Percentiles rank a stretch among this genome's conserved stretches.
Conservation (phyloP, 345 rosid genomes). For the Ceriops zippeliana region DNA sequence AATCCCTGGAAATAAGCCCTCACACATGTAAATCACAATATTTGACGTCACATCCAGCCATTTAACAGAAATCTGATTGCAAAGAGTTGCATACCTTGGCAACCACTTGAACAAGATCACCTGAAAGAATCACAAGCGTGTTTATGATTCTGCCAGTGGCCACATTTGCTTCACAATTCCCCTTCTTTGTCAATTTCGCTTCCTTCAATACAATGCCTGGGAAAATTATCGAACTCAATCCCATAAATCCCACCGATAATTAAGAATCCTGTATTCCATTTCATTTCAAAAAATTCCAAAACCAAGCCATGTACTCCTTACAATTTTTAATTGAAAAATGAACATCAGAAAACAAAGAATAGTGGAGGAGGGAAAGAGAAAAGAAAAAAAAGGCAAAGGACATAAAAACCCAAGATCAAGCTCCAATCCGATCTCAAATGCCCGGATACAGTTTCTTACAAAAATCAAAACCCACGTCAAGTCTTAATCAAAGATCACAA, state of each 20-base stretch:
- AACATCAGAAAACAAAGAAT: background rate
- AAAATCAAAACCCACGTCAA: slow-evolving; percentile 20
- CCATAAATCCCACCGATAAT: background rate
- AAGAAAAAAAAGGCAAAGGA: background rate
- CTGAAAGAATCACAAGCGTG: slow-evolving; percentile 62
- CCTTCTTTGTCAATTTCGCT: slow-evolving; percentile 69
- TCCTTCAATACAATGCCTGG: slow-evolving; percentile 79
- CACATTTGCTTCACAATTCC: slow-evolving; percentile 62
- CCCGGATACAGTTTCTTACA: slow-evolving; percentile 9
- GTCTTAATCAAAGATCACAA: slow-evolving; percentile 6
- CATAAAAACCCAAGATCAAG: slow-evolving; percentile 19
- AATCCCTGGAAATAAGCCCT: slow-evolving; percentile 46
- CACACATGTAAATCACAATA: slow-evolving; percentile 13
- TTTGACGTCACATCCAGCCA: slow-evolving; percentile 7
- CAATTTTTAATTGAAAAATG: background rate
- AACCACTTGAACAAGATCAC: slow-evolving; percentile 77
- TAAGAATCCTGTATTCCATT: background rate
- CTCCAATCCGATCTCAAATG: slow-evolving; percentile 18
- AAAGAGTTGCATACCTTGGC: slow-evolving; percentile 50
- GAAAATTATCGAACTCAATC: slow-evolving; percentile 9
- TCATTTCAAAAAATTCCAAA: background rate
- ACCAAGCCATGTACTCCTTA: background rate
- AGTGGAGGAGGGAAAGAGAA: background rate
- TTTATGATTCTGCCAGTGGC: slow-evolving; percentile 46
- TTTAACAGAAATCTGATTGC: slow-evolving; percentile 7